Evolutionary conservation across 1,139 yeast genomes (phyloP).

Genomic region (Taiozyma sp.): DNA sequence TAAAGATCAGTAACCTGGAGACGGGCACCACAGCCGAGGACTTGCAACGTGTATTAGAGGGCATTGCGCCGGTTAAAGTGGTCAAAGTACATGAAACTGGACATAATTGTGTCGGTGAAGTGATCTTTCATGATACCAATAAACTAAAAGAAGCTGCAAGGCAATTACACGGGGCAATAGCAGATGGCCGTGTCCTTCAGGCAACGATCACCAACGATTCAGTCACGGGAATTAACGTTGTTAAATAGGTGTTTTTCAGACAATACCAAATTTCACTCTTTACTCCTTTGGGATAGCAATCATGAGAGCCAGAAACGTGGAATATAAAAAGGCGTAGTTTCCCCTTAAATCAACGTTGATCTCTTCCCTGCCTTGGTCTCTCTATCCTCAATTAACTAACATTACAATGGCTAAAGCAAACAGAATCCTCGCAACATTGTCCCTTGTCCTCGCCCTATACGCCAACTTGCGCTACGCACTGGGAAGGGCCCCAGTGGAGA

Average conservation of each 20-base stretch:
- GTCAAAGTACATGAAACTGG: background rate
- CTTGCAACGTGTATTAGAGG: conserved; percentile 9
- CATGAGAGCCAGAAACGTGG: background rate
- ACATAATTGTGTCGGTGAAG: conserved; percentile 12
- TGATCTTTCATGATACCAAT: conserved; percentile 8
- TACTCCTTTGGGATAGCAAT: background rate
- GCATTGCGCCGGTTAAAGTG: background rate
- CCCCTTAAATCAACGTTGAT: background rate
- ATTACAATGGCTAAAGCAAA: conserved; percentile 25
- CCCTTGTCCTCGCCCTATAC: conserved; percentile 49
- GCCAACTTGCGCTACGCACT: conserved; percentile 52
- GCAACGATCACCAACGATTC: conserved; percentile 11
- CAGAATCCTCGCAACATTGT: conserved; percentile 43
- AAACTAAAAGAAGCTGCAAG: conserved; percentile 7
- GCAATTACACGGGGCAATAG: conserved; percentile 18
- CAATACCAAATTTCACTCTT: background rate
- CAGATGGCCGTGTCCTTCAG: conserved; percentile 21
- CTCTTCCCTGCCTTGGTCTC: too few relatives aligned
- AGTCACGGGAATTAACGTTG: background rate
- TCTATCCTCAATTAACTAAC: background rate
- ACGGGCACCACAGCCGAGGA: conserved; percentile 19
- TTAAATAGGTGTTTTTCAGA: background rate
- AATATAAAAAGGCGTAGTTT: background rate
- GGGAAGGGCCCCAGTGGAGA: conserved; percentile 36
- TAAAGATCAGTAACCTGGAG: conserved; percentile 18